Evolutionary conservation across 805 yeast genomes (phyloP).

Genomic region (Candida ovalis): DNA sequence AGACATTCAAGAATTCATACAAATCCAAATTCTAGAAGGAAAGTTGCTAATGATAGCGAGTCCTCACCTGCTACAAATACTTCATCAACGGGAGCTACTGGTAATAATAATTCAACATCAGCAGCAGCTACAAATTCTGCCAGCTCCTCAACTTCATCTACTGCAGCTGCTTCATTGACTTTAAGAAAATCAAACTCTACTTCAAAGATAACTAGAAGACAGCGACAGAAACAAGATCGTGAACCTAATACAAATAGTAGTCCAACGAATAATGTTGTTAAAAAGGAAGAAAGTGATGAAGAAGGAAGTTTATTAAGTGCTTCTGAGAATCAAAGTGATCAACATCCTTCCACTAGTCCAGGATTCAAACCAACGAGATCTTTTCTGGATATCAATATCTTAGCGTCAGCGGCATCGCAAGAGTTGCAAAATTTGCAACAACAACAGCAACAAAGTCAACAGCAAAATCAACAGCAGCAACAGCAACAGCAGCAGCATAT

Average conservation of each 20-base stretch:
- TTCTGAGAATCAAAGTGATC: conserved; percentile 16
- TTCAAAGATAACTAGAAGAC: conserved; percentile 12
- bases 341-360: conserved; percentile 2
- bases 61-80: conserved; percentile 22
- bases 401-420: conserved; percentile 54
- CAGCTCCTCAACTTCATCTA: neutral
- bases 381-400: conserved; percentile 42
- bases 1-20: conserved; percentile 80
- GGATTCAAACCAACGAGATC: conserved; percentile 18
- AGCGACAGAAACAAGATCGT: neutral
- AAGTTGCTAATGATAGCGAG: conserved; percentile 7
- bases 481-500: conserved; percentile 13
- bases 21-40: conserved; percentile 43
- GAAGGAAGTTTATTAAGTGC: conserved; percentile 15
- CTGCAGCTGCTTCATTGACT: conserved; percentile 20
- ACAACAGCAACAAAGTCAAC: conserved; percentile 15
- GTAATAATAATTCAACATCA: conserved; percentile 23
- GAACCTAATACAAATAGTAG: neutral
- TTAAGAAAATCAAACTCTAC: conserved; percentile 19
- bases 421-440: conserved; percentile 43
- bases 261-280: neutral
- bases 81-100: neutral
- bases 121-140: neutral
- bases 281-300: conserved; percentile 14
- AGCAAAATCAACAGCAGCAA: neutral